Conservation (phyloP, 208 protist genomes). For the Wallacemonas rigidus region DNA sequence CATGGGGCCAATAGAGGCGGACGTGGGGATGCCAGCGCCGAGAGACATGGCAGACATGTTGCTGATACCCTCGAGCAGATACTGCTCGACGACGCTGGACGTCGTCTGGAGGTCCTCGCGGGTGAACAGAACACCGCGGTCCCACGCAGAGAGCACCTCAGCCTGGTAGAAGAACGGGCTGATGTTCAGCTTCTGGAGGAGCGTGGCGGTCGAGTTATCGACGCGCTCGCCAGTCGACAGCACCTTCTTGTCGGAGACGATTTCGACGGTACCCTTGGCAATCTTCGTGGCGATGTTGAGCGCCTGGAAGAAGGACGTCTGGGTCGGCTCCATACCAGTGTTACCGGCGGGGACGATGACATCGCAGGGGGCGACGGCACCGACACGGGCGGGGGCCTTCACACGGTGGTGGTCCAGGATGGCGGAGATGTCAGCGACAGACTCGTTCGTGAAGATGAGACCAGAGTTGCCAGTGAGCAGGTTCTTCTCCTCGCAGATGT, state of each 20-base stretch:
- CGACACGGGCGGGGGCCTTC: conserved; percentile 96
- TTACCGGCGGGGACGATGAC: conserved; percentile 95
- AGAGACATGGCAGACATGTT: conserved; percentile 96
- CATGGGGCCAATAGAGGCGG: conserved; percentile 95
- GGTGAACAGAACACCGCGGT: conserved; percentile 95
- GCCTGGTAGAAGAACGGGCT: conserved; percentile 99
- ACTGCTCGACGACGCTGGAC: conserved; percentile 89
- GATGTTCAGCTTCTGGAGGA: conserved; percentile 98
- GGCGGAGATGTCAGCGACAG: conserved; percentile 86
- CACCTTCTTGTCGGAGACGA: conserved; percentile 96
- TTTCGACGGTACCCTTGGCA: conserved; percentile 98
- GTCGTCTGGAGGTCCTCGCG: conserved; percentile 95
- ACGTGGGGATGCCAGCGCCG: conserved; percentile 94
- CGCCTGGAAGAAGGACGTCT: conserved; percentile 99
- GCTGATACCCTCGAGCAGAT: conserved; percentile 88
- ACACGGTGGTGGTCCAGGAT: conserved; percentile 91
- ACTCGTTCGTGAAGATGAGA: conserved; percentile 98
- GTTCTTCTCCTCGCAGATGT: conserved; percentile 50
- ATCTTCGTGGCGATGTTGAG: conserved; percentile 99
- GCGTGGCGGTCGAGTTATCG: conserved; percentile 95
- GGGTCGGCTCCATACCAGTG: conserved; percentile 98
- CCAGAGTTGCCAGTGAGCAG: conserved; percentile 96
- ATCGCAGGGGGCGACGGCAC: conserved; percentile 96
- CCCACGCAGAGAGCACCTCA: conserved; percentile 93
- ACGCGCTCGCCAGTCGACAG: conserved; percentile 96